Conservation (phyloP, 768 basidiomycete species). For the Phallus indusiatus region DNA sequence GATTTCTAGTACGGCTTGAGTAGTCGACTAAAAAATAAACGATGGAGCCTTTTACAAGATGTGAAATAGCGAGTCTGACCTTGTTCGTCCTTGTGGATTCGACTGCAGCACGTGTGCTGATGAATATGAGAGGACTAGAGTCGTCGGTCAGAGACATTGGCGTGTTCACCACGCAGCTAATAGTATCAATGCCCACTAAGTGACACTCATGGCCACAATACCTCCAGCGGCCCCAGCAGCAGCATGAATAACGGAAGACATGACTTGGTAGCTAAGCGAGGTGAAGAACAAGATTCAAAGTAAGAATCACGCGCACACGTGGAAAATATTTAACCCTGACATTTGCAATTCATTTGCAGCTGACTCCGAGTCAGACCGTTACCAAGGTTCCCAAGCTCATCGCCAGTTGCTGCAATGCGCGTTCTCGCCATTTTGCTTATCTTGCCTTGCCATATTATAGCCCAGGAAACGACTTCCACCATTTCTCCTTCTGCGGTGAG, state of each 20-base stretch:
- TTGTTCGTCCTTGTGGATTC: constrained; percentile 72
- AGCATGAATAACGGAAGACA: constrained; percentile 65
- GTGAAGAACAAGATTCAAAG: no score
- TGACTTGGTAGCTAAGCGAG: background rate
- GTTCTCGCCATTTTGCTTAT: background rate
- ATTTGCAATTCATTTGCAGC: no score
- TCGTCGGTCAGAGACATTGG: background rate
- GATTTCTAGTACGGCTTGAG: constrained; percentile 61
- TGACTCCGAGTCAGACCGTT: no score
- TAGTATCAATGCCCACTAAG: constrained; percentile 54
- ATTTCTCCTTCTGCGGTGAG: background rate
- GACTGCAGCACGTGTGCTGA: constrained; percentile 90
- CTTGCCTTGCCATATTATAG: background rate
- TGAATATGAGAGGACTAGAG: constrained; percentile 76
- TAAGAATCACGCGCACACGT: no score
- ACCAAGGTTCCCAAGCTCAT: background rate
- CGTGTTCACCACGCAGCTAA: background rate
- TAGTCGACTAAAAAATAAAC: constrained; percentile 39
- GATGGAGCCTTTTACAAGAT: background rate
- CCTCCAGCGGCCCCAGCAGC: constrained; percentile 87
- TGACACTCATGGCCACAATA: constrained; percentile 82
- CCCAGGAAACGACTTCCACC: background rate
- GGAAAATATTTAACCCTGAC: no score
- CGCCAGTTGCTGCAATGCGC: background rate
- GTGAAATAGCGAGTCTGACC: constrained; percentile 30